Conservation (phyloP, 139 green algal genomes). For the Spirogloea muscicola region DNA sequence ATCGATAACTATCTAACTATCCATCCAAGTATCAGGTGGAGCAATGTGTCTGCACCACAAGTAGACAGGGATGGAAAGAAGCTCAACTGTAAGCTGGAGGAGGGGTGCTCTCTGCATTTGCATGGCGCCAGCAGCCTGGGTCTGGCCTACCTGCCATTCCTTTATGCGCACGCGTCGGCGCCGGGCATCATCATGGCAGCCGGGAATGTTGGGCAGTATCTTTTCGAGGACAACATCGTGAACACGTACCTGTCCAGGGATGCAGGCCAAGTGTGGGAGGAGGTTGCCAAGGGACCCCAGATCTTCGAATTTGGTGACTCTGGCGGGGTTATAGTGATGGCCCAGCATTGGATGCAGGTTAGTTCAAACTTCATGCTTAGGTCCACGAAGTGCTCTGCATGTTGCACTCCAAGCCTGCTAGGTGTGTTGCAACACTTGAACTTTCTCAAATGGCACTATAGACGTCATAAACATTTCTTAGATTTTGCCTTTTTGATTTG, state of each 20-base stretch:
- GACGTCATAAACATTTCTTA: too few relatives aligned
- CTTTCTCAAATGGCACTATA: too few relatives aligned
- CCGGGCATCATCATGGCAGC: conserved; percentile 84
- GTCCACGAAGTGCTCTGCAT: too few relatives aligned
- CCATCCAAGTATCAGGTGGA: too few relatives aligned
- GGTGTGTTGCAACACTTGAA: too few relatives aligned
- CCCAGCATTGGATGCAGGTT: conserved; percentile 57
- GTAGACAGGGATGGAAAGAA: too few relatives aligned
- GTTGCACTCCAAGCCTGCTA: too few relatives aligned
- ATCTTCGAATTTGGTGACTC: conserved; percentile 92
- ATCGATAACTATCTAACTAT: too few relatives aligned
- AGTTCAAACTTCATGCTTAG: too few relatives aligned
- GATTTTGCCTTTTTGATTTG: too few relatives aligned
- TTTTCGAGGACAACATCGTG: conserved; percentile 43
- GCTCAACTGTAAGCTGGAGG: too few relatives aligned
- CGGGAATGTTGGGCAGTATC: conserved; percentile 72
- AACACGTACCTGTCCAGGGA: conserved; percentile 69
- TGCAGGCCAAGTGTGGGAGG: conserved; percentile 79
- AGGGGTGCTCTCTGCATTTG: conserved; percentile 70
- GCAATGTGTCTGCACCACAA: too few relatives aligned
- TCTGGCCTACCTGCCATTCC: conserved; percentile 34
- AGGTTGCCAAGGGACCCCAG: conserved; percentile 69
- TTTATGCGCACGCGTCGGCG: conserved; percentile 78
- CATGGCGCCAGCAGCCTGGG: conserved; percentile 58
- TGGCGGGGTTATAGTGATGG: conserved; percentile 81